These are phyloP conservation scores for Pezicula carpinea DNA, from an alignment of 2,329 filamentous ascomycete genomes.

Conservation along the genomic window DNA sequence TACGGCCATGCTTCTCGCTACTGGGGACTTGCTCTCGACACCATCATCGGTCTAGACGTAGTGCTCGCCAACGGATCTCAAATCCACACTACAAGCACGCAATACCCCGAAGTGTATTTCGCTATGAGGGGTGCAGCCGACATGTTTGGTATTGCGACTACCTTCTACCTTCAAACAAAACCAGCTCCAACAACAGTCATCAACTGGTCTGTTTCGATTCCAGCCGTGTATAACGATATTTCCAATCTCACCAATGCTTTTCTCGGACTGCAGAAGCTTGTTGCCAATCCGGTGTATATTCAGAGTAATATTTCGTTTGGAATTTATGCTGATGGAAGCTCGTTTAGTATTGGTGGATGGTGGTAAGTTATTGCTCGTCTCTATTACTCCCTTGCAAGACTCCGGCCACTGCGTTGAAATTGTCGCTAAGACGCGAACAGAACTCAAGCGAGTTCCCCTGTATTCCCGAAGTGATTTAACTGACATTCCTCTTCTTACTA, in stretches of 20 bases:
- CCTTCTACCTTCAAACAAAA: slow-evolving; percentile 29
- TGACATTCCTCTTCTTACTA: no score
- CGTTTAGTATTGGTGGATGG: slow-evolving; percentile 33
- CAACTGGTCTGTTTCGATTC: slow-evolving; percentile 16
- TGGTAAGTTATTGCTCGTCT: slow-evolving; percentile 17
- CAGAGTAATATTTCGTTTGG: slow-evolving; percentile 37
- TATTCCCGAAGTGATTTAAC: no score
- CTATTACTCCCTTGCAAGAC: no score
- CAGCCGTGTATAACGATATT: slow-evolving; percentile 12
- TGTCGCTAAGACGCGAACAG: no score
- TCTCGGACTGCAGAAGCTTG: slow-evolving; percentile 35
- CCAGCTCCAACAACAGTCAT: slow-evolving; percentile 26
- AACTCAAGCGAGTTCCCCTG: no score
- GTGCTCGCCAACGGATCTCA: slow-evolving; percentile 33
- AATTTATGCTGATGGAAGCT: slow-evolving; percentile 33
- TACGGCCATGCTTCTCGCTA: slow-evolving; percentile 39
- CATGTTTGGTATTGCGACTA: slow-evolving; percentile 30
- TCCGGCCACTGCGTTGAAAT: no score
- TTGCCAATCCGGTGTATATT: slow-evolving; percentile 33
- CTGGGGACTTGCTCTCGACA: slow-evolving; percentile 48
- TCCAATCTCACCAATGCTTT: slow-evolving; percentile 25
- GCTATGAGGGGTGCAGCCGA: slow-evolving; percentile 31
- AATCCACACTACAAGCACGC: slow-evolving; percentile 19
- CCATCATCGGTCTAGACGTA: slow-evolving; percentile 42
- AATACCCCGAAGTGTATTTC: slow-evolving; percentile 27